phyloP scores from a whole-genome alignment of 805 yeast species.

The Lachancea sp. region DNA sequence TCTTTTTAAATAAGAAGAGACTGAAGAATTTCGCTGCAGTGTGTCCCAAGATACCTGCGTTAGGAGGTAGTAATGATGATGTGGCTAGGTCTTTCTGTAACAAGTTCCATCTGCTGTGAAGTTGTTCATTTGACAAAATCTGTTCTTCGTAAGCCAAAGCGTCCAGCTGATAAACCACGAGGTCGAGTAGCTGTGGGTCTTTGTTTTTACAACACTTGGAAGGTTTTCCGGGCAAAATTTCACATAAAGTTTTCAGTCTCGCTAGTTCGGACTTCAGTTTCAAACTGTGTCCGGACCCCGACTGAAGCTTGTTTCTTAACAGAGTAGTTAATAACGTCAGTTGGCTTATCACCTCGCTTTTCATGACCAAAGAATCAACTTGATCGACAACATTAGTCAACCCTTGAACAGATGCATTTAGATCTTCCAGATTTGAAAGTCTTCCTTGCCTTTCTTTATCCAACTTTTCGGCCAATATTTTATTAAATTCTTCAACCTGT shows the following conservation, averaged over 20 bases:
- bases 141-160: constrained; percentile 38
- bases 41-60: constrained; percentile 93
- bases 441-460: constrained; percentile 75
- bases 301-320: constrained; percentile 19
- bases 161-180: constrained; percentile 40
- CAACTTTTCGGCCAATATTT: constrained; percentile 50
- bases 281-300: constrained; percentile 19
- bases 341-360: constrained; percentile 33
- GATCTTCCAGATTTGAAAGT: constrained; percentile 57
- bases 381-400: constrained; percentile 37
- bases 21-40: constrained; percentile 73
- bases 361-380: constrained; percentile 36
- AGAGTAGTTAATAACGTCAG: constrained; percentile 21
- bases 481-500: constrained; percentile 61
- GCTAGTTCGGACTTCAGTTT: constrained; percentile 36
- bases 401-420: constrained; percentile 47
- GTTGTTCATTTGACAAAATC: constrained; percentile 69
- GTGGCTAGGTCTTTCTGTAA: constrained; percentile 82
- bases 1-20: constrained; percentile 64
- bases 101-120: constrained; percentile 71
- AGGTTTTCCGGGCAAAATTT: constrained; percentile 23
- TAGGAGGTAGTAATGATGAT: constrained; percentile 85
- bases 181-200: constrained; percentile 21
- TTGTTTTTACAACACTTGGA: constrained; percentile 20
- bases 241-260: constrained; percentile 20